Evolutionary conservation across 805 yeast genomes (phyloP).

Genomic region (Ogataea nonfermentans): DNA sequence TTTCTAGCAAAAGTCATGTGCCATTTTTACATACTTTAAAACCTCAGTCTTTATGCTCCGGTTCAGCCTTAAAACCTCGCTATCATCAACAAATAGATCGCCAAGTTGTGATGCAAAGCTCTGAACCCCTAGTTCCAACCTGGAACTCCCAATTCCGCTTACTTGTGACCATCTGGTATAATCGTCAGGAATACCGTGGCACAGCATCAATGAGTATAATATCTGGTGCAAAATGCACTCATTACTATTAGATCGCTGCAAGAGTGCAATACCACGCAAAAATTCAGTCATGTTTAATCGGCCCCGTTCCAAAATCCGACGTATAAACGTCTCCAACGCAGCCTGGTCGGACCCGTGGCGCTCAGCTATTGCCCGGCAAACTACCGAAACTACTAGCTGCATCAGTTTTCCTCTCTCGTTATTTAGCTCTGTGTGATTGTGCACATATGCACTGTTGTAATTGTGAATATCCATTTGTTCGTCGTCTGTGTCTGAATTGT

Average conservation of each 20-base stretch:
- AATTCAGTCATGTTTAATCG: conserved; percentile 4
- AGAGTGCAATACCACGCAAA: conserved; percentile 2
- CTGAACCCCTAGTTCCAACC: conserved; percentile 2
- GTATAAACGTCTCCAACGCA: conserved; percentile 1
- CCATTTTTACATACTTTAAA: conserved; percentile 11
- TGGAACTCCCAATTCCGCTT: conserved; percentile 5
- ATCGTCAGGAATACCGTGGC: conserved; percentile 7
- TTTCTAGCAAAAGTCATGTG: conserved; percentile 10
- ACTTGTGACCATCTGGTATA: conserved; percentile 9
- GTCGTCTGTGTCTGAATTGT: conserved; percentile 12
- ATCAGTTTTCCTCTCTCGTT: conserved; percentile 4
- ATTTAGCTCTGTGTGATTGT: conserved; percentile 4
- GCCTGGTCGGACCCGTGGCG: conserved; percentile 1
- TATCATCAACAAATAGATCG: conserved; percentile 2
- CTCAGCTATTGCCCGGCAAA: conserved; percentile 1
- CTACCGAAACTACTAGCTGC: conserved; percentile 5
- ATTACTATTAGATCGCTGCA: conserved; percentile 1
- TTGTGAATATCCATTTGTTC: conserved; percentile 3
- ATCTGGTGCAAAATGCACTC: conserved; percentile 3
- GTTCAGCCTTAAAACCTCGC: conserved; percentile 2
- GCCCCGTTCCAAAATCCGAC: conserved; percentile 6
- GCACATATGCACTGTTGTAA: conserved; percentile 2
- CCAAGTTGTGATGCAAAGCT: background rate
- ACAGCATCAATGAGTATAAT: conserved; percentile 6
- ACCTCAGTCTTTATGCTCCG: conserved; percentile 6